Conservation (phyloP, 805 yeast genomes). For the Kuraishia hungarica region DNA sequence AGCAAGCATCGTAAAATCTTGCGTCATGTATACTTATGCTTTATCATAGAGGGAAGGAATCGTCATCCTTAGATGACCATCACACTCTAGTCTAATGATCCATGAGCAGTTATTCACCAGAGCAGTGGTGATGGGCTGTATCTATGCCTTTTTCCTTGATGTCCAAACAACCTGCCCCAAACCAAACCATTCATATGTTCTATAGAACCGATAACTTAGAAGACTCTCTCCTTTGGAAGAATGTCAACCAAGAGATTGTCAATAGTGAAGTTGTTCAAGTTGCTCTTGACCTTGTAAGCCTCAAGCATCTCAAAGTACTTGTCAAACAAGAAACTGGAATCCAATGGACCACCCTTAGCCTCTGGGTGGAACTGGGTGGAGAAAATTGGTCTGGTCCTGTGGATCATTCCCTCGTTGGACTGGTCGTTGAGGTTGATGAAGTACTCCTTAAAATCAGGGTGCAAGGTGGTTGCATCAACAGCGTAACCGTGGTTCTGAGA, state of each 20-base stretch:
- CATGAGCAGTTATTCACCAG: neutral
- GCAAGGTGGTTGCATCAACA: constrained; percentile 74
- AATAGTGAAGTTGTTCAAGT: constrained; percentile 26
- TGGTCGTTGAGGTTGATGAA: constrained; percentile 92
- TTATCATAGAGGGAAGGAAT: neutral
- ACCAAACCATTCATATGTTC: neutral
- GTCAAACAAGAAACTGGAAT: constrained; percentile 85
- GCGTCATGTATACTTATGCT: neutral
- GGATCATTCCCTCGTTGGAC: constrained; percentile 97
- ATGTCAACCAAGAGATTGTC: constrained; percentile 47
- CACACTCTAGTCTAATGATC: neutral
- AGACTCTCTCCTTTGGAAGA: constrained; percentile 57
- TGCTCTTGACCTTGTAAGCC: constrained; percentile 38
- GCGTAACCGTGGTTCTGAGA: constrained; percentile 99
- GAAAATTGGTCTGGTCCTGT: constrained; percentile 78
- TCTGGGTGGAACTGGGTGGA: constrained; percentile 99
- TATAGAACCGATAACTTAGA: constrained; percentile 16
- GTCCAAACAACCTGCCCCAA: neutral
- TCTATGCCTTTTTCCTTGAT: neutral
- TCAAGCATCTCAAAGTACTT: constrained; percentile 70
- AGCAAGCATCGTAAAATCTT: neutral
- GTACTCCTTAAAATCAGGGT: constrained; percentile 73
- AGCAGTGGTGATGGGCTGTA: neutral
- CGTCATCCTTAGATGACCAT: neutral
- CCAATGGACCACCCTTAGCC: constrained; percentile 98